Conservation (phyloP, 768 basidiomycete genomes). For the Boletus subcaerulescens region DNA sequence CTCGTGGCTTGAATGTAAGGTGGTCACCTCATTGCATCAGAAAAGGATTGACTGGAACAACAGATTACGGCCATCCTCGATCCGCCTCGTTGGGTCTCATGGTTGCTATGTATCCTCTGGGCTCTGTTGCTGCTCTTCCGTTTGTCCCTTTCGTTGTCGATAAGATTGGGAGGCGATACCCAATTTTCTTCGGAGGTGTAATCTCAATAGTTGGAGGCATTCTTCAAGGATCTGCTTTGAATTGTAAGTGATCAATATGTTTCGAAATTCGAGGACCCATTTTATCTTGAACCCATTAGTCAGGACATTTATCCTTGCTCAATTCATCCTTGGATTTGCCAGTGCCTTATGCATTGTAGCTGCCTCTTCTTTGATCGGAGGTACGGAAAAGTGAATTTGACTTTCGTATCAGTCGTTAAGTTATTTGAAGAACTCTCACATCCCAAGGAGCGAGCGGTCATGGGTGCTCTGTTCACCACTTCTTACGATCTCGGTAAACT, state of each 20-base stretch:
- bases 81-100: conserved; percentile 55
- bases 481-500: conserved; percentile 13
- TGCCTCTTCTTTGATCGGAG: conserved; percentile 22
- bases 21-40: neutral
- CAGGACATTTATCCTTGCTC: neutral
- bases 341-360: neutral
- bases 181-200: conserved; percentile 8
- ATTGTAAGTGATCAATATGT: neutral
- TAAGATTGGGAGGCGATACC: conserved; percentile 5
- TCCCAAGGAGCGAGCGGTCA: conserved; percentile 21
- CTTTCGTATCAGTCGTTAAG: neutral
- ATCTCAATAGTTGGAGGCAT: conserved; percentile 5
- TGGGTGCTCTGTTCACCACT: conserved; percentile 9
- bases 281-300: neutral
- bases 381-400: neutral
- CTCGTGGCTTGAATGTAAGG: conserved; percentile 53
- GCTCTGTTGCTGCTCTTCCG: conserved; percentile 51
- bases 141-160: conserved; percentile 19
- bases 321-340: conserved; percentile 1
- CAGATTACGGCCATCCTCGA: conserved; percentile 54
- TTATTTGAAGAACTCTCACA: conserved; percentile 16
- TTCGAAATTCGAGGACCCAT: too few species aligned
- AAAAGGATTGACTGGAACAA: neutral
- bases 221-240: conserved; percentile 10
- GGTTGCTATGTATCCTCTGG: conserved; percentile 57